Percentiles rank a stretch among this genome's conserved stretches.
These are phyloP conservation scores for Venustampulla echinocandica DNA, from an alignment of 495 filamentous ascomycete genomes.

Conservation along the genomic window DNA sequence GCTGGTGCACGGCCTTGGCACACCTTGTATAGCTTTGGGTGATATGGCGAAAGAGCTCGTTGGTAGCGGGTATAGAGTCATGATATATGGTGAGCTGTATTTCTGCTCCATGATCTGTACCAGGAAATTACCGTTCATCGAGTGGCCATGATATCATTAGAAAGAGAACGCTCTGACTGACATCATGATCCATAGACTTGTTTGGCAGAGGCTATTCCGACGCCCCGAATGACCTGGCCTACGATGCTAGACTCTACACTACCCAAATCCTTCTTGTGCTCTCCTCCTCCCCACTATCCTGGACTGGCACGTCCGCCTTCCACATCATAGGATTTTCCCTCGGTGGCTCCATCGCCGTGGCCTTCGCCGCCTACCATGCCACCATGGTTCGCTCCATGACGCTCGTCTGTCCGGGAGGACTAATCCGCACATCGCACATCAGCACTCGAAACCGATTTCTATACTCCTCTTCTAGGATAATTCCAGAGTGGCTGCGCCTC, in stretches of 20 bases:
- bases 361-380: conserved; percentile 63
- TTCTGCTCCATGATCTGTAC: too few species aligned
- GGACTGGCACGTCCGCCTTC: conserved; percentile 44
- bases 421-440: too few species aligned
- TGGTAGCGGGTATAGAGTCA: conserved; percentile 67
- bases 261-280: conserved; percentile 66
- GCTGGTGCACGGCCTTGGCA: conserved; percentile 80
- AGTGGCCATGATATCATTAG: too few species aligned
- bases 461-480: too few species aligned
- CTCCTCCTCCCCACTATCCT: conserved; percentile 48
- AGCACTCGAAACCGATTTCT: too few species aligned
- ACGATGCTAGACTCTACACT: conserved; percentile 66
- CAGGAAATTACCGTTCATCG: too few species aligned
- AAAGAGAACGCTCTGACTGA: too few species aligned
- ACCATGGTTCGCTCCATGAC: too few species aligned
- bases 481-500: too few species aligned
- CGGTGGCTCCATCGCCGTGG: conserved; percentile 67
- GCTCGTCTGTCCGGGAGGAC: too few species aligned
- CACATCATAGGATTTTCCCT: conserved; percentile 75
- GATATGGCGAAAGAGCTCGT: conserved; percentile 61
- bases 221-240: conserved; percentile 43
- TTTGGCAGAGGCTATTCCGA: conserved; percentile 30
- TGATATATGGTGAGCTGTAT: too few species aligned
- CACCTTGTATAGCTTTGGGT: conserved; percentile 64
- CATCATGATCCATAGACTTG: conserved; percentile 24